Evolutionary conservation across 495 filamentous ascomycete genomes (phyloP).

Genomic region (Penicilliopsis zonata): DNA sequence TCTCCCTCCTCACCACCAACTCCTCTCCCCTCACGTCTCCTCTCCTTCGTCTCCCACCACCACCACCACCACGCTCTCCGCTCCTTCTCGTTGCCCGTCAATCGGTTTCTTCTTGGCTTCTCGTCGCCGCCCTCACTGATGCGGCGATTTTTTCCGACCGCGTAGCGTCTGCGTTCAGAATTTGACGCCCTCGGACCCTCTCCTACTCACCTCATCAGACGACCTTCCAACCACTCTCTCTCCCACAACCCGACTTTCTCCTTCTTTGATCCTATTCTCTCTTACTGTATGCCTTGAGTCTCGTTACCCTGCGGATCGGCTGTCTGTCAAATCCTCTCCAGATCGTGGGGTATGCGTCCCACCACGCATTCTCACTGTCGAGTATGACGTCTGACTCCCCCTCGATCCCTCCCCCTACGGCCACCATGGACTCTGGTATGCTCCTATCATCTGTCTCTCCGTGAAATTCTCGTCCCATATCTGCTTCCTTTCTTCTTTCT

Average conservation of each 20-base stretch:
- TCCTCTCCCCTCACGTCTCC: conserved; percentile 5
- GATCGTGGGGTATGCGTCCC: conserved; percentile 28
- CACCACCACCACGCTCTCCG: no score
- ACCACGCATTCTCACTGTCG: conserved; percentile 14
- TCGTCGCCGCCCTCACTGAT: conserved; percentile 4
- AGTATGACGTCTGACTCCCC: conserved; percentile 34
- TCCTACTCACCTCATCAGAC: no score
- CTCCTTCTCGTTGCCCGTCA: conserved; percentile 1
- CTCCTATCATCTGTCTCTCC: conserved; percentile 1
- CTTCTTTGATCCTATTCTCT: no score
- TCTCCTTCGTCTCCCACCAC: no score
- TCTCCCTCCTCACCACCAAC: conserved; percentile 5
- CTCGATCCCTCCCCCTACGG: conserved; percentile 14
- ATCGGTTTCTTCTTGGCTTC: neutral
- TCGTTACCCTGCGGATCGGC: no score
- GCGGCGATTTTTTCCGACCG: conserved; percentile 10
- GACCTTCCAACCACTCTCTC: no score
- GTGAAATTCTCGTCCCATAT: conserved; percentile 8
- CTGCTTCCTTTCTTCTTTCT: conserved; percentile 2
- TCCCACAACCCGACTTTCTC: no score
- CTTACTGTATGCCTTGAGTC: no score
- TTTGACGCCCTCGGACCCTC: no score
- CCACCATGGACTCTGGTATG: conserved; percentile 24
- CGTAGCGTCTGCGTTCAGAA: no score
- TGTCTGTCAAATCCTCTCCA: neutral